Conservation (phyloP, 2,329 filamentous ascomycete genomes). For the Neofusicoccum parvum region DNA sequence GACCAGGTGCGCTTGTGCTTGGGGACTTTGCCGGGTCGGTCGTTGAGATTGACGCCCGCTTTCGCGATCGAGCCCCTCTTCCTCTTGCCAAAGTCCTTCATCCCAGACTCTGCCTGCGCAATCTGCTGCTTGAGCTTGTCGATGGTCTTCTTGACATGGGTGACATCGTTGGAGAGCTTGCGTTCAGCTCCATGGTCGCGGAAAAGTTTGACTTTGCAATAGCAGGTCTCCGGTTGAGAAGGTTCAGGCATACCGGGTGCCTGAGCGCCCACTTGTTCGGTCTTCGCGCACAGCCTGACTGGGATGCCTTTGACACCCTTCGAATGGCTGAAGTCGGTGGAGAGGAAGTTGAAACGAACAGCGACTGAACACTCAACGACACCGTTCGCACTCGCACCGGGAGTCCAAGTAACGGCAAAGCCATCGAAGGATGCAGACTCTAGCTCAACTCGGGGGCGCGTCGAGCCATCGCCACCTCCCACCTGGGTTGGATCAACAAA, state of each 20-base stretch:
- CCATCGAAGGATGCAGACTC: conserved; percentile 81
- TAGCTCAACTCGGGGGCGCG: conserved; percentile 51
- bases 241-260: conserved; percentile 48
- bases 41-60: conserved; percentile 53
- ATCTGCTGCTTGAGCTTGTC: conserved; percentile 96
- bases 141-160: conserved; percentile 94
- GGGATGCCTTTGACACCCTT: conserved; percentile 98
- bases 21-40: conserved; percentile 74
- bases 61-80: conserved; percentile 57
- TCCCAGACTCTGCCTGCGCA: conserved; percentile 67
- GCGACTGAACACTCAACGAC: conserved; percentile 79
- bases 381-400: conserved; percentile 62
- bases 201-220: conserved; percentile 96
- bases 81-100: conserved; percentile 62
- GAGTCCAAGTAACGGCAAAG: conserved; percentile 88
- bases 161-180: conserved; percentile 91
- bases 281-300: conserved; percentile 90
- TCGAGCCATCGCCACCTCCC: conserved; percentile 53
- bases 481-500: conserved; percentile 72
- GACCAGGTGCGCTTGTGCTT: conserved; percentile 97
- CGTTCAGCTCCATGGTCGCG: conserved; percentile 93
- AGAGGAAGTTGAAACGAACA: conserved; percentile 96
- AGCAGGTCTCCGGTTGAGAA: conserved; percentile 71
- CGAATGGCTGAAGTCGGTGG: conserved; percentile 97
- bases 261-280: conserved; percentile 60